Evolutionary conservation across 2,329 filamentous ascomycete genomes (phyloP).

Genomic region (Colletotrichum lupini): DNA sequence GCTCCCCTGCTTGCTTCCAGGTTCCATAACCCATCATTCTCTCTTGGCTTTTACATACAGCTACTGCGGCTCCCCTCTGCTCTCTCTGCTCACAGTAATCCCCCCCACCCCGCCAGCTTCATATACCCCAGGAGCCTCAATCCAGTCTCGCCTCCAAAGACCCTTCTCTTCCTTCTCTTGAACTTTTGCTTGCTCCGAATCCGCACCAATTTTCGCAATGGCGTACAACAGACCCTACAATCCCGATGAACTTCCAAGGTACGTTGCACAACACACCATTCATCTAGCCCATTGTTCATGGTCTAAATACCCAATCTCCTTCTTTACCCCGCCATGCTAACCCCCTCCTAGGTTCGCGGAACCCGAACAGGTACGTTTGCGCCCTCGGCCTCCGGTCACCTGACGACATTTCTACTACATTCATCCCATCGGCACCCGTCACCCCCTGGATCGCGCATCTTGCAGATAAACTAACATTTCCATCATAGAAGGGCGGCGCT

Average conservation of each 20-base stretch:
- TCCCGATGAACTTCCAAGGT: constrained; percentile 94
- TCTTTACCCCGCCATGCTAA: constrained; percentile 40
- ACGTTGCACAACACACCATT: constrained; percentile 51
- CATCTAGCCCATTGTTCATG: constrained; percentile 20
- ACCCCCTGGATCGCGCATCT: constrained; percentile 38
- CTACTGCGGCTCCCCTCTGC: constrained; percentile 20
- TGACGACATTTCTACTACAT: constrained; percentile 10
- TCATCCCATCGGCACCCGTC: constrained; percentile 13
- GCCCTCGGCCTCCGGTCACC: constrained; percentile 19
- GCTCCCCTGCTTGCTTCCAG: constrained; percentile 4
- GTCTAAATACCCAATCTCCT: constrained; percentile 7
- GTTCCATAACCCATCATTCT: not conserved
- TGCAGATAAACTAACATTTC: constrained; percentile 21
- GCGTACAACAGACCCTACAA: constrained; percentile 95
- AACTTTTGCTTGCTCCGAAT: constrained; percentile 14
- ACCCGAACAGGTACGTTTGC: constrained; percentile 71
- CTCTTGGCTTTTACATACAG: constrained; percentile 3
- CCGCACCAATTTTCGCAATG: constrained; percentile 65
- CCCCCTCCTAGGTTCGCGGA: constrained; percentile 72
- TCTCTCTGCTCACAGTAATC: constrained; percentile 17
- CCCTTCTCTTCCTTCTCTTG: constrained; percentile 1
- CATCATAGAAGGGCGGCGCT: constrained; percentile 37
- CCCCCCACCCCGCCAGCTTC: constrained; percentile 29
- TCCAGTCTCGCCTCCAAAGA: constrained; percentile 8
- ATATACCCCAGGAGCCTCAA: constrained; percentile 26